These are phyloP conservation scores for Podila horticola DNA, from an alignment of 192 early-diverging fungal species.

Conservation along the genomic window DNA sequence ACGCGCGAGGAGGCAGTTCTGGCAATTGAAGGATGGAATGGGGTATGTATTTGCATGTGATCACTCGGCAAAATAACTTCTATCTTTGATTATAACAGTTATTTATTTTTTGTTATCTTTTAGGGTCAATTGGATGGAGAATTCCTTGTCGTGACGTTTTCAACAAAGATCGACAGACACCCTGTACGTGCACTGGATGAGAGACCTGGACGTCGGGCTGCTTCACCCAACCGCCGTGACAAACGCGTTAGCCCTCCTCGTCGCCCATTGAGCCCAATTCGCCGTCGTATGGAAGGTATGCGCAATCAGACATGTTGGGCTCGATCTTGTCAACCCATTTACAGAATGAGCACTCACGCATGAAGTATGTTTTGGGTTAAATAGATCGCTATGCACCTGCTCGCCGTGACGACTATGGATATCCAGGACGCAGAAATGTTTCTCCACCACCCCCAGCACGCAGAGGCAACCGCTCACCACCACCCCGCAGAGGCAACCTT, in stretches of 20 bases:
- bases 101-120: neutral
- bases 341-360: no score
- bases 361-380: no score
- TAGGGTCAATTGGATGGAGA: conserved; percentile 43
- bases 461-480: no score
- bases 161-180: conserved; percentile 25
- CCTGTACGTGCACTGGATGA: conserved; percentile 3
- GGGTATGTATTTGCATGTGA: neutral
- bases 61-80: no score
- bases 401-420: conserved; percentile 10
- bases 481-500: conserved; percentile 18
- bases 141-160: conserved; percentile 23
- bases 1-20: conserved; percentile 28
- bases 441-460: conserved; percentile 30
- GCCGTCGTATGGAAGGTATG: conserved; percentile 41
- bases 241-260: conserved; percentile 15
- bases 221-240: conserved; percentile 29
- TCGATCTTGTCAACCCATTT: no score
- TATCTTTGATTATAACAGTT: no score
- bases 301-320: no score
- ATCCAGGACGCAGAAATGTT: conserved; percentile 20
- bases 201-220: conserved; percentile 11
- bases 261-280: conserved; percentile 15
- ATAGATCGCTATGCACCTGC: conserved; percentile 45
- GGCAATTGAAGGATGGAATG: conserved; percentile 46